Evolutionary conservation across 306 rosid species (phyloP).

Genomic region (Vachellia pachyceras): DNA sequence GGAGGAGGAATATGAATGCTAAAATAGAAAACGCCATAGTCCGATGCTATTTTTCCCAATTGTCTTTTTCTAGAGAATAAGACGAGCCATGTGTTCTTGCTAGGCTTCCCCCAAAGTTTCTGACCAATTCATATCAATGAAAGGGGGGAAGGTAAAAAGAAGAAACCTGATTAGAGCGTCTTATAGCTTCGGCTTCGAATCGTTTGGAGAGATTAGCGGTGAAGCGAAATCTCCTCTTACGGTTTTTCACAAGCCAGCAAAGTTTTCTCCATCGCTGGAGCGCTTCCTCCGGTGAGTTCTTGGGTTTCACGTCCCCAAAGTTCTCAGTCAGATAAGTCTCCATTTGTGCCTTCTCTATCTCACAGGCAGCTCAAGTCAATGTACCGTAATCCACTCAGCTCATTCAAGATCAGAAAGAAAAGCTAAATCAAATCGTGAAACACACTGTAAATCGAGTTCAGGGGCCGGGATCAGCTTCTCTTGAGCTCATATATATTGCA

Average conservation of each 20-base stretch:
- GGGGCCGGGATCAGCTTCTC: neutral
- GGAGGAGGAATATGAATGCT: neutral
- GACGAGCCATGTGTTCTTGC: neutral
- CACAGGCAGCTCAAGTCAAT: neutral
- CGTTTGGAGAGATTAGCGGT: conserved; percentile 95
- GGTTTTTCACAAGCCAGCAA: conserved; percentile 93
- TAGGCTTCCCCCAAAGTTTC: conserved; percentile 1
- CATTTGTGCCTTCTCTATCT: conserved; percentile 46
- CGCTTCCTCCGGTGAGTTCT: conserved; percentile 94
- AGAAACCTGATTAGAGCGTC: conserved; percentile 89
- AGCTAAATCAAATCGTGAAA: neutral
- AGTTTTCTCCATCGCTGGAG: conserved; percentile 96
- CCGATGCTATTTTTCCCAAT: neutral
- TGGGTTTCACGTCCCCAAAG: conserved; percentile 84
- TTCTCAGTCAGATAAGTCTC: conserved; percentile 85
- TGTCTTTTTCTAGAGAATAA: conserved; percentile 26
- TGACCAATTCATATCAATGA: neutral
- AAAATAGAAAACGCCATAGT: neutral
- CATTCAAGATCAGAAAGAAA: conserved; percentile 22
- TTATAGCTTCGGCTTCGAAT: conserved; percentile 85
- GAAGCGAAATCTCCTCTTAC: conserved; percentile 93
- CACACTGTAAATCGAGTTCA: conserved; percentile 15
- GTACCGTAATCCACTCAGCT: conserved; percentile 16
- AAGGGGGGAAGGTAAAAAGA: neutral
- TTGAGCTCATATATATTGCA: neutral